Evolutionary conservation across 257 asterid species (phyloP).

Genomic region (Agastache rugosa): DNA sequence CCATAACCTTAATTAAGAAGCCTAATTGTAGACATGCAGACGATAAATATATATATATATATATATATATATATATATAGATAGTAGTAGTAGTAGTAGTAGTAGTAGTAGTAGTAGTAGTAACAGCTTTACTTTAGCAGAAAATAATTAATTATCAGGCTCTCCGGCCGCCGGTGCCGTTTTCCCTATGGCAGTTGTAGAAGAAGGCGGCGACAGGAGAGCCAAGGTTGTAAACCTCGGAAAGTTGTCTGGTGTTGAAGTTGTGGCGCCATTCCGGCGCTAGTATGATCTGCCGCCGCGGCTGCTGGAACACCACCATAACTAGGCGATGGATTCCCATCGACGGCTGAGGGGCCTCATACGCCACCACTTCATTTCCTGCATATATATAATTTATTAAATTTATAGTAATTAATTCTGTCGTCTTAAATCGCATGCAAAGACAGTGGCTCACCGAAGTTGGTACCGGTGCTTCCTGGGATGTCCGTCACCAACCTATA

Average conservation of each 20-base stretch:
- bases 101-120: neutral
- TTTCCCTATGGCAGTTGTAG: slow-evolving; percentile 64
- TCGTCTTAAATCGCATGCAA: neutral
- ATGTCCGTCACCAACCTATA: slow-evolving; percentile 49
- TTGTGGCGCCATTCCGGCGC: slow-evolving; percentile 66
- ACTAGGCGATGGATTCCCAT: slow-evolving; percentile 76
- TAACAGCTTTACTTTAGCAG: neutral
- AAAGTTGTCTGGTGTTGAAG: slow-evolving; percentile 55
- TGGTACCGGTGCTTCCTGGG: slow-evolving; percentile 39
- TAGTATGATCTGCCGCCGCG: slow-evolving; percentile 42
- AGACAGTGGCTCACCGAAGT: slow-evolving; percentile 34
- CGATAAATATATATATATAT: no score
- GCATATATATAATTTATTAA: neutral
- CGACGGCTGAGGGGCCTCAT: slow-evolving; percentile 63
- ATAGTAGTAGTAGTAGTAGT: no score
- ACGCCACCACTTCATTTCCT: slow-evolving; percentile 63
- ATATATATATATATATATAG: no score
- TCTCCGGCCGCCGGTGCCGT: slow-evolving; percentile 71
- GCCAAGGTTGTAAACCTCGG: slow-evolving; percentile 58
- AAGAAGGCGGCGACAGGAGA: slow-evolving; percentile 65
- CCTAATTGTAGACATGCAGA: neutral
- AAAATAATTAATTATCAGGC: neutral
- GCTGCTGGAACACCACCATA: slow-evolving; percentile 53
- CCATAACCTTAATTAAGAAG: no score
- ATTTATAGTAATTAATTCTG: neutral